A percentile compares a stretch with the other conserved stretches of the same genome.
phyloP scores from a whole-genome alignment of 495 filamentous ascomycete genomes.

The Neurospora sp. region DNA sequence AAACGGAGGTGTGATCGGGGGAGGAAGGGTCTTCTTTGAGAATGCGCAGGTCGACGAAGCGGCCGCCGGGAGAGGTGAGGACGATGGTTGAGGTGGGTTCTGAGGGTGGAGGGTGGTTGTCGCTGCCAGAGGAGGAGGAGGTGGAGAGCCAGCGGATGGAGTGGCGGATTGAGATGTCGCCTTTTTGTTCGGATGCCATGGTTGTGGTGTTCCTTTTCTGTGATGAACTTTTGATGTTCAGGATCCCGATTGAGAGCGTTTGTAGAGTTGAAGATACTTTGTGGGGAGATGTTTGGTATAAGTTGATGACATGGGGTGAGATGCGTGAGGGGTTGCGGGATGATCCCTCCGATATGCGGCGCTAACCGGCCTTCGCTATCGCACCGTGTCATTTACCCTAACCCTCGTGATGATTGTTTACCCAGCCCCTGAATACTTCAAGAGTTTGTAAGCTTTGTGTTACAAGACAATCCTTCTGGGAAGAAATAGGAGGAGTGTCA shows the following conservation, averaged over 20 bases:
- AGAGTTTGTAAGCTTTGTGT: background rate
- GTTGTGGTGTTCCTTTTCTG: background rate
- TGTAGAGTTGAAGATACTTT: too few relatives aligned
- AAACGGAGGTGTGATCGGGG: background rate
- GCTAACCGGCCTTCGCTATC: background rate
- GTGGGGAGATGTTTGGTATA: background rate
- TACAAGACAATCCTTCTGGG: background rate
- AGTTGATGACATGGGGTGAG: background rate
- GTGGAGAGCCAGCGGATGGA: slow-evolving; percentile 35
- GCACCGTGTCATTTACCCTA: background rate
- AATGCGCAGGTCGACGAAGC: slow-evolving; percentile 44
- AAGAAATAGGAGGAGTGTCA: background rate
- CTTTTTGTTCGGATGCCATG: background rate
- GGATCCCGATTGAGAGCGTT: too few relatives aligned
- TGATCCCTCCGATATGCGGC: background rate
- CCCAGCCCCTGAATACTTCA: background rate
- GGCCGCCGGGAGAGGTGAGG: slow-evolving; percentile 36
- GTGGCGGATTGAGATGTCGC: slow-evolving; percentile 29
- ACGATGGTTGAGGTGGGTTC: slow-evolving; percentile 38
- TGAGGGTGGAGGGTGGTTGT: background rate
- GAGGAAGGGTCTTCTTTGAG: background rate
- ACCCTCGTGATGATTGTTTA: background rate
- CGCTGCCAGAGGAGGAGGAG: slow-evolving; percentile 10
- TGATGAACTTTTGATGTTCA: too few relatives aligned
- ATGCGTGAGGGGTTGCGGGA: background rate